Percentiles rank a stretch among this genome's conserved stretches.
These are phyloP conservation scores for Mycena alexandri DNA, from an alignment of 768 basidiomycete species.

Conservation along the genomic window DNA sequence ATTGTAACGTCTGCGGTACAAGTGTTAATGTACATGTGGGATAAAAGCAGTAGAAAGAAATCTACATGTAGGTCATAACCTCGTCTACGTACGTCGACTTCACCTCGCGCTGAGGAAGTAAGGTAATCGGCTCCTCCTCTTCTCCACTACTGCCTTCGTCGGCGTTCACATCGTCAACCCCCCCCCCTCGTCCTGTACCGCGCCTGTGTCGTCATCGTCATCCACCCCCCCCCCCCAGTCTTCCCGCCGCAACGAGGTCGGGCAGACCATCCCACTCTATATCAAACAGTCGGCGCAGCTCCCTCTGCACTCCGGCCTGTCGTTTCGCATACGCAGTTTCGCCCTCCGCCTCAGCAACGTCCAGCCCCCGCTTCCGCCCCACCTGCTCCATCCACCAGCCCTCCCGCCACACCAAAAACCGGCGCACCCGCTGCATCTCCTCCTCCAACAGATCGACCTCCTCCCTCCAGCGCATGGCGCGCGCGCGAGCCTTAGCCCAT, in stretches of 20 bases:
- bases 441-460: conserved; percentile 28
- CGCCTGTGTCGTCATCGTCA: too few species aligned
- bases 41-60: too few species aligned
- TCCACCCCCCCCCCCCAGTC: neutral
- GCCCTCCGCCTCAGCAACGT: conserved; percentile 16
- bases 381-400: conserved; percentile 20
- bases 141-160: conserved; percentile 1
- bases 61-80: neutral
- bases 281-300: neutral
- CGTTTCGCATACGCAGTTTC: conserved; percentile 18
- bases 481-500: neutral
- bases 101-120: neutral
- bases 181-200: neutral
- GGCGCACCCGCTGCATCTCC: conserved; percentile 25
- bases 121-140: conserved; percentile 2
- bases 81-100: conserved; percentile 8
- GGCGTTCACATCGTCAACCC: neutral
- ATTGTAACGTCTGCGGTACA: too few species aligned
- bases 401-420: conserved; percentile 18
- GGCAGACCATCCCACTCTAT: neutral
- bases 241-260: neutral
- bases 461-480: conserved; percentile 20
- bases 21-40: too few species aligned
- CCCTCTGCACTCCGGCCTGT: conserved; percentile 10
- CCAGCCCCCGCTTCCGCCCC: neutral